A percentile compares a stretch with the other conserved stretches of the same genome.
Conservation (phyloP, 2,329 filamentous ascomycete species). For the Tetracladium maxilliforme region DNA sequence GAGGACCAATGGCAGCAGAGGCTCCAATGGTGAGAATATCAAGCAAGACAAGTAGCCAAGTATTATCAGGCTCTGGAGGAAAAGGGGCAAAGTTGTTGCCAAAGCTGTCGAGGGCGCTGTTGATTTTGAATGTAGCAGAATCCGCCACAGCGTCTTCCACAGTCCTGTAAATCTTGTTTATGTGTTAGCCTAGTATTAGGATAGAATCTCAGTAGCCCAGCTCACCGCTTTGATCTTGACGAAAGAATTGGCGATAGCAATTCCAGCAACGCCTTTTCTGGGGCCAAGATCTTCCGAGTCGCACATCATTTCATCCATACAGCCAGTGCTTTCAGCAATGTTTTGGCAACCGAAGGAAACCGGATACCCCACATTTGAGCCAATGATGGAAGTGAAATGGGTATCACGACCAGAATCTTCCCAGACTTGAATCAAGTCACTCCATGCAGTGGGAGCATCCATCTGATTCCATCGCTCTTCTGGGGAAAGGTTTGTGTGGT, state of each 20-base stretch:
- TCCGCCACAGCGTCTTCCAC: conserved; percentile 5
- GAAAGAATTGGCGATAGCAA: no score
- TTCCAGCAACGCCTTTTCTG: no score
- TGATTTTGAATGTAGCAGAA: conserved; percentile 7
- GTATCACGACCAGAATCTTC: conserved; percentile 3
- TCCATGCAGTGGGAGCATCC: conserved; percentile 11
- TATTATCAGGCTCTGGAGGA: conserved; percentile 8
- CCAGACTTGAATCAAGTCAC: conserved; percentile 11
- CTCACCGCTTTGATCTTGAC: no score
- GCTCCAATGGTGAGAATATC: conserved; percentile 14
- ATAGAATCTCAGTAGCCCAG: no score
- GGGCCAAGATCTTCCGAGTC: no score
- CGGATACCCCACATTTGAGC: no score
- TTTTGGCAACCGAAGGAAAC: no score
- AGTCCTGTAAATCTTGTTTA: conserved; percentile 7
- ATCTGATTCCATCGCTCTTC: conserved; percentile 11
- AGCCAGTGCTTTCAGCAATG: no score
- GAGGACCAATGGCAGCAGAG: conserved; percentile 9
- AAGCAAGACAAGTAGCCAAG: conserved; percentile 13
- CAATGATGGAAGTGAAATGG: conserved; percentile 5
- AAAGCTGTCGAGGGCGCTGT: conserved; percentile 7
- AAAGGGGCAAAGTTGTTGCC: conserved; percentile 14
- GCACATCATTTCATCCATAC: no score
- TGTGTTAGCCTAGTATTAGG: no score
- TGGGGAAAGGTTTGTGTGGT: conserved; percentile 3